These are phyloP conservation scores for Pharus latifolius DNA, from an alignment of 176 grass and related monocot species.

Conservation along the genomic window DNA sequence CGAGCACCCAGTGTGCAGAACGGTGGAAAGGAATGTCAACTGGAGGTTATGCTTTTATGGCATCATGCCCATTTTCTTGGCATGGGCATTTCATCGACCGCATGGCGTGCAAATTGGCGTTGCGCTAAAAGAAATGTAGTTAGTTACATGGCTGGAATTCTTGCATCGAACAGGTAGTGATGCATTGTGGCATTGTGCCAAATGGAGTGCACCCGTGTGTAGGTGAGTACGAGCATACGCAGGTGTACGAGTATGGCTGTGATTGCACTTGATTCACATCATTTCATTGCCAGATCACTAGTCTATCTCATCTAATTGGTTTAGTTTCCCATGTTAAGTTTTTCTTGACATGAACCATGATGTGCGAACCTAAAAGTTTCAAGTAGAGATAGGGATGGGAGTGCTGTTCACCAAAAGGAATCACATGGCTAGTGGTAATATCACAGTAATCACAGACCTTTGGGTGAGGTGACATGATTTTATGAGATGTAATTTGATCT, in stretches of 20 bases:
- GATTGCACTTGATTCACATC: not conserved
- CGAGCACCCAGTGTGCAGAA: not conserved
- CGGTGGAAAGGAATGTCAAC: not conserved
- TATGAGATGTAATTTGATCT: not conserved
- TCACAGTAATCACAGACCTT: not conserved
- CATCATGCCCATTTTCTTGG: not conserved
- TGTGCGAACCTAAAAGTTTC: not conserved
- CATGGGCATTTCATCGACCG: constrained; percentile 16
- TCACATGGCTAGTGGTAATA: not conserved
- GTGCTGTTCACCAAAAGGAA: not conserved
- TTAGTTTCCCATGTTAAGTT: not conserved
- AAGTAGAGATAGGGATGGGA: not conserved
- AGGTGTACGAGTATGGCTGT: not conserved
- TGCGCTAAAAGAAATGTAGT: not conserved
- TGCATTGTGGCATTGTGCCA: not conserved
- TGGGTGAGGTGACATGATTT: not conserved
- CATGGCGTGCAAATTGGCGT: not conserved
- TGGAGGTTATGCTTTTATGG: not conserved
- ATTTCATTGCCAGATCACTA: not conserved
- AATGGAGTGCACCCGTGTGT: not conserved
- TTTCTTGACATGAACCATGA: not conserved
- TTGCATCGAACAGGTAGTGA: not conserved
- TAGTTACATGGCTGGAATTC: too few species aligned
- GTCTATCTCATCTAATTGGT: not conserved
- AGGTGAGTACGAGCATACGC: too few species aligned